Evolutionary conservation across 805 yeast genomes (phyloP).

Genomic region (Hanseniaspora vineae): DNA sequence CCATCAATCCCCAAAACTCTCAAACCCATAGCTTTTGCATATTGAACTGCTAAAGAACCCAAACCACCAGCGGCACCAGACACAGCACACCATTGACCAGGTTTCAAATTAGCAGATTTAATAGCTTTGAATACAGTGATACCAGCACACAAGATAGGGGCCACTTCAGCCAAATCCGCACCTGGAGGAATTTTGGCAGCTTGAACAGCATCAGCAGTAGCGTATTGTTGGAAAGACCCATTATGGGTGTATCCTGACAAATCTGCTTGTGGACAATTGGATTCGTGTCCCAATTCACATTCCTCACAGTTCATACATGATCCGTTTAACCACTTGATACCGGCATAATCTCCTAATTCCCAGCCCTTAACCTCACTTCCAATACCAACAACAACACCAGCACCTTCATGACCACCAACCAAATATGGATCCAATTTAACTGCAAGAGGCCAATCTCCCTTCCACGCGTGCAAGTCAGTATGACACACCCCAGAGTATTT

Average conservation of each 20-base stretch:
- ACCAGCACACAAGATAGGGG: slow-evolving; percentile 58
- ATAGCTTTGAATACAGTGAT: slow-evolving; percentile 57
- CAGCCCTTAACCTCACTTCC: slow-evolving; percentile 49
- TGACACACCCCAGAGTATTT: slow-evolving; percentile 89
- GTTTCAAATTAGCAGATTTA: slow-evolving; percentile 39
- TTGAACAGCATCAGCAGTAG: slow-evolving; percentile 52
- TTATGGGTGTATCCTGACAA: slow-evolving; percentile 67
- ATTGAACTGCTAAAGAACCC: slow-evolving; percentile 65
- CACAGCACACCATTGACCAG: slow-evolving; percentile 66
- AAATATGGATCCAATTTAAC: slow-evolving; percentile 36
- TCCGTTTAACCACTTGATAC: slow-evolving; percentile 59
- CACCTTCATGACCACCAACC: slow-evolving; percentile 68
- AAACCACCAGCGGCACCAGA: slow-evolving; percentile 80
- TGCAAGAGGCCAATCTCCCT: slow-evolving; percentile 83
- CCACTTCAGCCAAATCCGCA: slow-evolving; percentile 40
- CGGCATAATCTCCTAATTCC: slow-evolving; percentile 53
- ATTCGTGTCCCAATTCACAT: slow-evolving; percentile 45
- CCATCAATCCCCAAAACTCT: slow-evolving; percentile 64
- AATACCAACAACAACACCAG: slow-evolving; percentile 53
- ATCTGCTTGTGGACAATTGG: slow-evolving; percentile 59
- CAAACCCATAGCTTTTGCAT: slow-evolving; percentile 64
- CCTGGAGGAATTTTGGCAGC: slow-evolving; percentile 47
- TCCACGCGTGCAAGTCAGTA: slow-evolving; percentile 89
- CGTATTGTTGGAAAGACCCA: slow-evolving; percentile 55
- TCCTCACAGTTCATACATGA: slow-evolving; percentile 53